Conservation (phyloP, 495 filamentous ascomycete species). For the Xanthoparmelia taractica region DNA sequence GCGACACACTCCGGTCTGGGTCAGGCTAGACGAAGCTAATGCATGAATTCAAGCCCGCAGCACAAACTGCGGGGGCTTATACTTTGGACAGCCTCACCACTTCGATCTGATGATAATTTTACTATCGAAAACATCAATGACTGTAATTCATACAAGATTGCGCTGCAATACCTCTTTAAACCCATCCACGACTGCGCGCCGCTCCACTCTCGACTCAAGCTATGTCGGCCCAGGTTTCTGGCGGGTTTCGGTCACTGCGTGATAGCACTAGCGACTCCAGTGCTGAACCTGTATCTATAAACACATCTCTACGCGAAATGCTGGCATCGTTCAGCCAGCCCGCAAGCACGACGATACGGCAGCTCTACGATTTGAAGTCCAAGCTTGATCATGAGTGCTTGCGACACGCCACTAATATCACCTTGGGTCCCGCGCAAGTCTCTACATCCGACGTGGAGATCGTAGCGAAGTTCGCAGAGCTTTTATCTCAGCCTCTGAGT, state of each 20-base stretch:
- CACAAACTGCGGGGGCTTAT: neutral
- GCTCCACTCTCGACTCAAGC: neutral
- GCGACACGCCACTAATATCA: neutral
- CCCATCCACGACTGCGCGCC: neutral
- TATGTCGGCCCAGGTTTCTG: neutral
- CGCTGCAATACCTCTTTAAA: neutral
- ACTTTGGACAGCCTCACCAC: neutral
- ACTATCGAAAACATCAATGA: neutral
- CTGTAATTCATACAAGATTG: neutral
- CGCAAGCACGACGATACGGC: neutral
- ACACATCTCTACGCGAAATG: neutral
- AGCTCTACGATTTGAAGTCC: neutral
- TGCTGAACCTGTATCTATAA: neutral
- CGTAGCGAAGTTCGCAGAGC: neutral
- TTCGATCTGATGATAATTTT: neutral
- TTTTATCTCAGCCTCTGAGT: conserved; percentile 12
- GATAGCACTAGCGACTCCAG: neutral
- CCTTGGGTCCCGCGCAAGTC: neutral
- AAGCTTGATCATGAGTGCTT: conserved; percentile 15
- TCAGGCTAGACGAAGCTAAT: neutral
- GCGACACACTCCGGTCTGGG: neutral
- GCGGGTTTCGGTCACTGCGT: neutral
- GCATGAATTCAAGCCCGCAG: neutral
- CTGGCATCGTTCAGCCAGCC: neutral
- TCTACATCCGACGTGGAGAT: conserved; percentile 1